These are phyloP conservation scores for Apiotrichum brassicae DNA, from an alignment of 1,284 basidiomycete species.

Conservation along the genomic window DNA sequence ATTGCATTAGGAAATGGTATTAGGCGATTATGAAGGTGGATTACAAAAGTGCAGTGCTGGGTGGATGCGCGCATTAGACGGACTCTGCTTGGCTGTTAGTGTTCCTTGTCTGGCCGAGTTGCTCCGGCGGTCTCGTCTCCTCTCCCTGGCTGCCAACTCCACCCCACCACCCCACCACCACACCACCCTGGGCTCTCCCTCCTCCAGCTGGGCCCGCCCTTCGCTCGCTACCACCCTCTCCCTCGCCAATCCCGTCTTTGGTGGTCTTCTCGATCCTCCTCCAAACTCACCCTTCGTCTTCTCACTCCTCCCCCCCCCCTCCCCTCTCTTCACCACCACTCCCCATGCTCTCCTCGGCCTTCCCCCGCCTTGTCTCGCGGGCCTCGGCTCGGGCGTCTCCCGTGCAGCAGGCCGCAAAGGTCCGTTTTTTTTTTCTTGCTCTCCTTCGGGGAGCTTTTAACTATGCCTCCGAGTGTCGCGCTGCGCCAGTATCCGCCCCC, in stretches of 20 bases:
- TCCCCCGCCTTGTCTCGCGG: constrained; percentile 37
- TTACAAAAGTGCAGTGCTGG: too few relatives aligned
- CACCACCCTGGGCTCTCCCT: too few relatives aligned
- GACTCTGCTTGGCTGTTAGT: not conserved
- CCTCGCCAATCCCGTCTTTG: not conserved
- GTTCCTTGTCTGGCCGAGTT: not conserved
- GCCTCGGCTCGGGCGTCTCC: constrained; percentile 23
- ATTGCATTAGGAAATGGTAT: too few relatives aligned
- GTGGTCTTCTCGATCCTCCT: not conserved
- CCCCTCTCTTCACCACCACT: constrained; percentile 10
- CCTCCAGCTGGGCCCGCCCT: too few relatives aligned
- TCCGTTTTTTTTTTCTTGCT: constrained; percentile 8
- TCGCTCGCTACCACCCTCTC: not conserved
- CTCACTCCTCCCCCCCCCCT: constrained; percentile 9
- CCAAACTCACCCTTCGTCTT: not conserved
- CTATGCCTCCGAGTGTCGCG: too few relatives aligned
- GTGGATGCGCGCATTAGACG: too few relatives aligned
- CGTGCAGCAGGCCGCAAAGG: constrained; percentile 17
- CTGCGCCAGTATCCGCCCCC: too few relatives aligned
- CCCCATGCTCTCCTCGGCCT: constrained; percentile 40
- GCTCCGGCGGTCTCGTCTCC: not conserved
- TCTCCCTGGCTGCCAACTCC: not conserved
- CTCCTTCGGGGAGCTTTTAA: too few relatives aligned
- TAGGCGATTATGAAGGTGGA: too few relatives aligned
- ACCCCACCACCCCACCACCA: too few relatives aligned